phyloP scores from a whole-genome alignment of 352 stramenopile genomes.

The Pythium folliculosum region DNA sequence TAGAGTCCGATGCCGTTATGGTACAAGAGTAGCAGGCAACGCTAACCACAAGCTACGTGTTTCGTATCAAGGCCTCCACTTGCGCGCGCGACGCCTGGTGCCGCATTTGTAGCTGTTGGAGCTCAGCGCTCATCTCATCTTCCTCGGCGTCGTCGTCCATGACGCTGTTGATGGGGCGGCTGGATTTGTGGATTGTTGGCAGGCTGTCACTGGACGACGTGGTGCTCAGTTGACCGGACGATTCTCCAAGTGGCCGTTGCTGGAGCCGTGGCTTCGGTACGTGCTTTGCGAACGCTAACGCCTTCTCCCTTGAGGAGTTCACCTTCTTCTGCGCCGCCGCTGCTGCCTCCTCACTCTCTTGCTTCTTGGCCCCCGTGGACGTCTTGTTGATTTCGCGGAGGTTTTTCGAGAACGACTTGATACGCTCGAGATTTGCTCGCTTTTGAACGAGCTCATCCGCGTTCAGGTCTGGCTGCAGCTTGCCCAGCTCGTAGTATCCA shows the following conservation, averaged over 20 bases:
- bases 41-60: constrained; percentile 1
- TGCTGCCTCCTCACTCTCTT: constrained; percentile 12
- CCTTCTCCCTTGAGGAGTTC: constrained; percentile 70
- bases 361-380: constrained; percentile 35
- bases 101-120: constrained; percentile 67
- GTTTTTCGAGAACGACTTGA: constrained; percentile 86
- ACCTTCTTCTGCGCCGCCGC: constrained; percentile 37
- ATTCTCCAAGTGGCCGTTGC: constrained; percentile 28
- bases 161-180: constrained; percentile 50
- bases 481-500: constrained; percentile 89
- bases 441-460: constrained; percentile 79
- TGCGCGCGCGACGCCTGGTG: constrained; percentile 75
- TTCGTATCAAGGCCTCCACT: constrained; percentile 66
- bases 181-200: constrained; percentile 26
- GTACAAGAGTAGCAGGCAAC: not conserved
- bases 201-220: constrained; percentile 25
- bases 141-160: constrained; percentile 63
- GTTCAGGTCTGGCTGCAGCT: constrained; percentile 87
- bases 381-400: constrained; percentile 77
- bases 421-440: constrained; percentile 70
- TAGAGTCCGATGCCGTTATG: constrained; percentile 1
- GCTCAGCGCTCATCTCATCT: constrained; percentile 59
- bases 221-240: constrained; percentile 15
- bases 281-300: constrained; percentile 76
- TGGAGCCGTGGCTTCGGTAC: constrained; percentile 66